phyloP scores from a whole-genome alignment of 768 basidiomycete species.

The Auriscalpium microsporum region DNA sequence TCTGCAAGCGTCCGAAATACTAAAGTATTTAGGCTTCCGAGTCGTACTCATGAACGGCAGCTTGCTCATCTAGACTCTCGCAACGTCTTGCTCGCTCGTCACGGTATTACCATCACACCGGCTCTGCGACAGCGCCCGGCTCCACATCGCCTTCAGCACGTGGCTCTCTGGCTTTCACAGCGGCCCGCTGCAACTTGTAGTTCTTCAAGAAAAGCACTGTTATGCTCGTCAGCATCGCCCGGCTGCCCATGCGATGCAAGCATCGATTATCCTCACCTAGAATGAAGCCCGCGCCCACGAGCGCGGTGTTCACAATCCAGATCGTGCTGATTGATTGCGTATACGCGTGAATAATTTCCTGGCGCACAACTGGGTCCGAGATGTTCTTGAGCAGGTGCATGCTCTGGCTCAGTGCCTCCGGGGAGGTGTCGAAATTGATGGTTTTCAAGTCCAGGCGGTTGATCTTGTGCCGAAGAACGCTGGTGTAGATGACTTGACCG shows the following conservation, averaged over 20 bases:
- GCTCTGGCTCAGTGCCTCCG: slow-evolving; percentile 16
- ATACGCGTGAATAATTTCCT: slow-evolving; percentile 26
- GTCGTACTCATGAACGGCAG: neutral
- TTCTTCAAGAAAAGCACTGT: slow-evolving; percentile 23
- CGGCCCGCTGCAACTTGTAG: slow-evolving; percentile 25
- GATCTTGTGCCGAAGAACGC: slow-evolving; percentile 24
- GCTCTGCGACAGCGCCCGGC: too few species aligned
- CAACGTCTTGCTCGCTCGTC: too few species aligned
- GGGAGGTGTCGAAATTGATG: slow-evolving; percentile 10
- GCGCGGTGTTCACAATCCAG: slow-evolving; percentile 28
- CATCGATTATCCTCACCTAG: slow-evolving; percentile 10
- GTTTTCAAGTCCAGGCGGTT: slow-evolving; percentile 8
- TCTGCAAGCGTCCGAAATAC: too few species aligned
- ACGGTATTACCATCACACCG: too few species aligned
- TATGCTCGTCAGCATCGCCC: neutral
- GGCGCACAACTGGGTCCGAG: slow-evolving; percentile 23
- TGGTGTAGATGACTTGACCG: slow-evolving; percentile 61
- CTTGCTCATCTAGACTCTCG: too few species aligned
- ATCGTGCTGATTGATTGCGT: slow-evolving; percentile 27
- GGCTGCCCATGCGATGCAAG: neutral
- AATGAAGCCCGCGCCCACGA: slow-evolving; percentile 23
- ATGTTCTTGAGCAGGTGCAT: slow-evolving; percentile 17
- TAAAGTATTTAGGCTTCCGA: too few species aligned
- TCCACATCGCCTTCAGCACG: too few species aligned
- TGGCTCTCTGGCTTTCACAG: neutral